Evolutionary conservation across 345 rosid genomes (phyloP).

Genomic region (Salix udensis): DNA sequence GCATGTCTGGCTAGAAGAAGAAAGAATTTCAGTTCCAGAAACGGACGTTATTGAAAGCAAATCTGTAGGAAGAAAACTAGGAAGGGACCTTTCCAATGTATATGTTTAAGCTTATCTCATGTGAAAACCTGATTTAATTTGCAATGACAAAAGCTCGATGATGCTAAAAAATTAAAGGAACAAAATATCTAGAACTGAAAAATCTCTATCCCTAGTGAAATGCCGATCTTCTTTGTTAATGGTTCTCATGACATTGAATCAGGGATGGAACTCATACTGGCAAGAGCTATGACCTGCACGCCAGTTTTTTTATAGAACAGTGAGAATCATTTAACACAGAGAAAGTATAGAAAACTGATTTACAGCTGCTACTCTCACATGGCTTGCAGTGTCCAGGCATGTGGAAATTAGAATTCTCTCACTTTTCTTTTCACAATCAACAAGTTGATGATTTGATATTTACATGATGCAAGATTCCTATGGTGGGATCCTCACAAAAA

Average conservation of each 20-base stretch:
- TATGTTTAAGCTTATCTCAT: too few species aligned
- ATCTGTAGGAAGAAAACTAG: neutral
- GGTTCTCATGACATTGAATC: slow-evolving; percentile 9
- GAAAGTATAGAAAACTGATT: too few species aligned
- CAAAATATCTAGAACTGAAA: too few species aligned
- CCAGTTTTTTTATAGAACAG: neutral
- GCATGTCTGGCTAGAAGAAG: too few species aligned
- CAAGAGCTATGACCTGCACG: slow-evolving; percentile 46
- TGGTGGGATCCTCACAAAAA: neutral
- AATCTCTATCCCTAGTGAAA: neutral
- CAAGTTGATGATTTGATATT: too few species aligned
- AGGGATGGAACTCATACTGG: slow-evolving; percentile 33
- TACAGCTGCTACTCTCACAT: neutral
- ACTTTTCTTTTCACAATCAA: too few species aligned
- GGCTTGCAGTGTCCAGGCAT: too few species aligned
- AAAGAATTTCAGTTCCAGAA: too few species aligned
- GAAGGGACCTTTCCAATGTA: neutral
- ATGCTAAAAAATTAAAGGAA: neutral
- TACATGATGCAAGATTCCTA: neutral
- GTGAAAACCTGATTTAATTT: too few species aligned
- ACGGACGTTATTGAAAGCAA: neutral
- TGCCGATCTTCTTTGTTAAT: neutral
- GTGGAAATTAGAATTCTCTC: too few species aligned
- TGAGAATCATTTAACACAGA: too few species aligned
- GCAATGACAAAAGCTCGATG: too few species aligned